These are phyloP conservation scores for Fusarium hainanense DNA, from an alignment of 2,329 filamentous ascomycete species.

Conservation along the genomic window DNA sequence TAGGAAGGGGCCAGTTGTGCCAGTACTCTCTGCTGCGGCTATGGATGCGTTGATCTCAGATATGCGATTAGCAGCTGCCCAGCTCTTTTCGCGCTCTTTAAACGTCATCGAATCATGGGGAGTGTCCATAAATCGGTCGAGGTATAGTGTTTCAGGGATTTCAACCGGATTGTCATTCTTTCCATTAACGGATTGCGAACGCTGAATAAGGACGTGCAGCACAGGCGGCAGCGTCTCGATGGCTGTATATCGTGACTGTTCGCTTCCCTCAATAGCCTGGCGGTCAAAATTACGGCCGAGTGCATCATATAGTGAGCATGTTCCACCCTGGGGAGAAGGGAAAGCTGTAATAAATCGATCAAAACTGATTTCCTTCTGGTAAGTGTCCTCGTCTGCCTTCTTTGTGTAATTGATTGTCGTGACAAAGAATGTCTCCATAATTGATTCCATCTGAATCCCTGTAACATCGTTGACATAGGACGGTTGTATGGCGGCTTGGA, in stretches of 20 bases:
- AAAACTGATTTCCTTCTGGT: conserved; percentile 61
- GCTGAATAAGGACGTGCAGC: conserved; percentile 88
- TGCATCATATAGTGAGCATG: conserved; percentile 80
- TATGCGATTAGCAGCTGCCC: conserved; percentile 77
- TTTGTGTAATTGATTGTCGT: conserved; percentile 70
- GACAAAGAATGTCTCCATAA: conserved; percentile 77
- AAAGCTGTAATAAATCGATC: conserved; percentile 73
- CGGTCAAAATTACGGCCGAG: conserved; percentile 88
- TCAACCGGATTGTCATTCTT: conserved; percentile 83
- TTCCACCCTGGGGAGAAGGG: conserved; percentile 59
- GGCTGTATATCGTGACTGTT: conserved; percentile 72
- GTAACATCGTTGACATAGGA: conserved; percentile 68
- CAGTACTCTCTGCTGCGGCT: conserved; percentile 43
- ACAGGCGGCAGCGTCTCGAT: conserved; percentile 84
- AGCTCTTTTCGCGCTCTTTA: conserved; percentile 73
- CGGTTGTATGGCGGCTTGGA: conserved; percentile 88
- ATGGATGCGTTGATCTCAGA: conserved; percentile 61
- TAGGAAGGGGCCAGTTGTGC: conserved; percentile 45
- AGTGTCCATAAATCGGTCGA: conserved; percentile 88
- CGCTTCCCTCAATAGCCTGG: conserved; percentile 76
- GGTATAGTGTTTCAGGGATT: conserved; percentile 83
- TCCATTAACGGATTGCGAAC: conserved; percentile 76
- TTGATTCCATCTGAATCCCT: conserved; percentile 82
- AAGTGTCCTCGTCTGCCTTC: conserved; percentile 59
- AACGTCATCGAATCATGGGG: conserved; percentile 70